These are phyloP conservation scores for Tilletia setariae DNA, from an alignment of 1,284 basidiomycete species.

Conservation along the genomic window DNA sequence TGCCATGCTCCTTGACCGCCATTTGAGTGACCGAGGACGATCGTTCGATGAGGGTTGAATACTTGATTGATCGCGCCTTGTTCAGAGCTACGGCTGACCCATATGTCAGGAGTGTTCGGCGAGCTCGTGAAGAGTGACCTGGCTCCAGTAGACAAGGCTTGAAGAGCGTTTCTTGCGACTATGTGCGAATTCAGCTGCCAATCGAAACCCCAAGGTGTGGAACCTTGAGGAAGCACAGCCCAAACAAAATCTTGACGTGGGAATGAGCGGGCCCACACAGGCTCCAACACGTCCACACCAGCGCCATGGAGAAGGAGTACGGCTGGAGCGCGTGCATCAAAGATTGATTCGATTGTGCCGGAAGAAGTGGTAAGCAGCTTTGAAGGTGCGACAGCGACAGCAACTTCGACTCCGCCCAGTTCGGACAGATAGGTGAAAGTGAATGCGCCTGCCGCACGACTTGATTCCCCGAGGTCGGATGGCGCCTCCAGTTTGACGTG, in stretches of 20 bases:
- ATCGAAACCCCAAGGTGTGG: constrained; percentile 66
- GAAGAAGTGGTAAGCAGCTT: constrained; percentile 19
- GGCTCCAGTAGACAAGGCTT: constrained; percentile 65
- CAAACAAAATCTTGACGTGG: constrained; percentile 64
- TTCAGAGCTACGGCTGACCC: constrained; percentile 25
- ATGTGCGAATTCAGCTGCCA: constrained; percentile 71
- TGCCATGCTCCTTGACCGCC: constrained; percentile 88
- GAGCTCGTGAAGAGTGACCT: constrained; percentile 56
- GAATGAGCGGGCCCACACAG: constrained; percentile 59
- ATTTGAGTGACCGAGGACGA: constrained; percentile 83
- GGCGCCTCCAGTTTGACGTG: too few species aligned
- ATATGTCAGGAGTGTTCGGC: neutral
- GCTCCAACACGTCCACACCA: constrained; percentile 63
- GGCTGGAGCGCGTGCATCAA: constrained; percentile 55
- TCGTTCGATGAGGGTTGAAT: constrained; percentile 54
- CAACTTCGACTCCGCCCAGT: constrained; percentile 20
- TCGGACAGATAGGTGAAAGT: constrained; percentile 24
- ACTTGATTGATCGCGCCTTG: neutral
- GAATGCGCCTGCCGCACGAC: constrained; percentile 17
- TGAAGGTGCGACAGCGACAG: constrained; percentile 24
- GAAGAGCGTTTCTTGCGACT: constrained; percentile 40
- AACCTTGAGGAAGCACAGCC: constrained; percentile 70
- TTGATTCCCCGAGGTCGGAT: too few species aligned
- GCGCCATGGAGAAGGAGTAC: constrained; percentile 79
- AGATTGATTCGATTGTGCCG: constrained; percentile 18